A percentile compares a stretch with the other conserved stretches of the same genome.
Conservation (phyloP, 1,284 basidiomycete genomes). For the Rhodotorula sp. region DNA sequence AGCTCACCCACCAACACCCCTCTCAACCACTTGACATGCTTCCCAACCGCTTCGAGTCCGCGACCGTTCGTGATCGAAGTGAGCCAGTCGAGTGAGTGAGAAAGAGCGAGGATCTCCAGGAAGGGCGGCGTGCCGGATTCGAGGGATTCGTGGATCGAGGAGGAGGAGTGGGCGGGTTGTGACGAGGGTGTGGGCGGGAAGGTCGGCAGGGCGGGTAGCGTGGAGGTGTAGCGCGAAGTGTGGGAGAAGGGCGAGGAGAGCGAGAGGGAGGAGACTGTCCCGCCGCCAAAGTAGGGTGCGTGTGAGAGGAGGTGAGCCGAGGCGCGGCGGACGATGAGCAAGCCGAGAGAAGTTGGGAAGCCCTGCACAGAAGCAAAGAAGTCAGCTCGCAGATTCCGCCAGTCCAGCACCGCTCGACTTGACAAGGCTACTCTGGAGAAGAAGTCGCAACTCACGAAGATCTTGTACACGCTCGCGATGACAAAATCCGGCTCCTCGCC, state of each 20-base stretch:
- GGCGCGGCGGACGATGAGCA: constrained; percentile 68
- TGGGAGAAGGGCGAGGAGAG: constrained; percentile 56
- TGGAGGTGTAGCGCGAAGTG: constrained; percentile 23
- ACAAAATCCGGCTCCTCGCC: constrained; percentile 76
- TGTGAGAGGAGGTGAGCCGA: constrained; percentile 59
- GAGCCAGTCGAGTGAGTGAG: constrained; percentile 63
- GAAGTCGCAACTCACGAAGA: constrained; percentile 55
- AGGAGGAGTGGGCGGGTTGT: background rate
- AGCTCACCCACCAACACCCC: constrained; percentile 51
- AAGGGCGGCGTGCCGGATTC: constrained; percentile 82
- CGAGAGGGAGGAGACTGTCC: constrained; percentile 74
- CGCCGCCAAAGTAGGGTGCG: constrained; percentile 74
- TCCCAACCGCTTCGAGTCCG: constrained; percentile 60
- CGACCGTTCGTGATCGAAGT: constrained; percentile 57
- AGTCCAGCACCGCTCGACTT: background rate
- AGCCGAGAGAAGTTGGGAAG: constrained; percentile 79
- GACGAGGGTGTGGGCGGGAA: background rate
- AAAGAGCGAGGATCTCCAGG: constrained; percentile 67
- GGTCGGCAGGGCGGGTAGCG: background rate
- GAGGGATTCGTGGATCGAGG: constrained; percentile 18
- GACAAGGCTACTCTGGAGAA: too few species aligned
- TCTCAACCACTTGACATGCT: constrained; percentile 59
- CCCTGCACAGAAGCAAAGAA: constrained; percentile 49
- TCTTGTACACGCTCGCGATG: constrained; percentile 81
- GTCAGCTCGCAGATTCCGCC: background rate